A percentile compares a stretch with the other conserved stretches of the same genome.
These are phyloP conservation scores for Hemisphaericaspora xylanilytica DNA, from an alignment of 1,139 yeast species.

Conservation along the genomic window DNA sequence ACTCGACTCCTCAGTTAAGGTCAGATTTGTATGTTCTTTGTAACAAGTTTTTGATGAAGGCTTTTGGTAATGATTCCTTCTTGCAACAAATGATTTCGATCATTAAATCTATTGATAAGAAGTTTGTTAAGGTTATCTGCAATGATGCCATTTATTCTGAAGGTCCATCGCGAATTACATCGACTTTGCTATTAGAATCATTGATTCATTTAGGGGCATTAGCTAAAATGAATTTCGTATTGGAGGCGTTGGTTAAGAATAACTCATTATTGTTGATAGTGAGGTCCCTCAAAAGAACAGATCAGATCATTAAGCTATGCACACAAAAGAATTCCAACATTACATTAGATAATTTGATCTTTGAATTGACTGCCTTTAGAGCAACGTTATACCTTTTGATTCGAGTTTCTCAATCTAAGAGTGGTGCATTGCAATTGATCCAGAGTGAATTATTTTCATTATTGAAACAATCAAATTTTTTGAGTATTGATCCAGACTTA, in stretches of 20 bases:
- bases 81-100: constrained; percentile 49
- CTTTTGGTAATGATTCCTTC: constrained; percentile 37
- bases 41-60: constrained; percentile 61
- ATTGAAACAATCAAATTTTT: constrained; percentile 55
- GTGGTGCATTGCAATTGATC: constrained; percentile 73
- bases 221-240: constrained; percentile 53
- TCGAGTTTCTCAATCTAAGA: constrained; percentile 70
- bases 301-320: constrained; percentile 53
- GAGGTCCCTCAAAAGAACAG: constrained; percentile 66
- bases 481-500: constrained; percentile 74
- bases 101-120: constrained; percentile 58
- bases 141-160: constrained; percentile 81
- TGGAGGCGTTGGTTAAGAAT: constrained; percentile 60
- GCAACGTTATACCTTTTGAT: constrained; percentile 66
- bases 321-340: constrained; percentile 31
- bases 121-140: constrained; percentile 62
- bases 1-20: constrained; percentile 65
- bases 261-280: constrained; percentile 66
- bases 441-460: constrained; percentile 71
- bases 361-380: constrained; percentile 75
- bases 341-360: constrained; percentile 53
- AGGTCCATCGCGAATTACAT: constrained; percentile 74
- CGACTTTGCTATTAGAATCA: constrained; percentile 70
- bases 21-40: constrained; percentile 76
- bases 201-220: constrained; percentile 57